A percentile compares a stretch with the other conserved stretches of the same genome.
These are phyloP conservation scores for Pyracantha coccinea DNA, from an alignment of 331 rosid species.

Conservation along the genomic window DNA sequence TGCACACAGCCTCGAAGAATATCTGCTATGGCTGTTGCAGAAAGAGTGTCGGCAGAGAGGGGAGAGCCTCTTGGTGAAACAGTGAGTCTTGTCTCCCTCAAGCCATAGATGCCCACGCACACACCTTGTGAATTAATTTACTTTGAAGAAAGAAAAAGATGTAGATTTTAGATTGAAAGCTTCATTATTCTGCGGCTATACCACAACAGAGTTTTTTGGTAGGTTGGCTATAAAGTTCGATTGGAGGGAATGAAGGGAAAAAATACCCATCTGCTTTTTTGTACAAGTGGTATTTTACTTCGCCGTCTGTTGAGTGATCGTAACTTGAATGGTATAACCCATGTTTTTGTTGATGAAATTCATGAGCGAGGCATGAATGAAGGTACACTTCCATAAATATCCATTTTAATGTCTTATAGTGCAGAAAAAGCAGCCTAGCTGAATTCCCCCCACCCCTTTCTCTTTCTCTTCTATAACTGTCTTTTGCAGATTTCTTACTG, in stretches of 20 bases:
- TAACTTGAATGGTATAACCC: slow-evolving; percentile 45
- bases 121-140: not conserved
- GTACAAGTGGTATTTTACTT: slow-evolving; percentile 57
- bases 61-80: slow-evolving; percentile 88
- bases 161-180: slow-evolving; percentile 15
- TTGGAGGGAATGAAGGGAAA: slow-evolving; percentile 56
- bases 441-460: not conserved
- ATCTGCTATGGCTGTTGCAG: slow-evolving; percentile 54
- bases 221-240: slow-evolving; percentile 62
- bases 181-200: slow-evolving; percentile 53
- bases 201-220: slow-evolving; percentile 62
- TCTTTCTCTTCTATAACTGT: not conserved
- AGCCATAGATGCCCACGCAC: slow-evolving; percentile 14
- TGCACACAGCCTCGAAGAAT: slow-evolving; percentile 57
- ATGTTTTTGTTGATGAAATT: slow-evolving; percentile 63
- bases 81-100: slow-evolving; percentile 44
- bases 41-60: slow-evolving; percentile 51
- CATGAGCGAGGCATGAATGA: slow-evolving; percentile 66
- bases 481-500: slow-evolving; percentile 39
- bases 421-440: slow-evolving; percentile 14
- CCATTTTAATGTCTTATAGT: slow-evolving; percentile 3
- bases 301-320: slow-evolving; percentile 54
- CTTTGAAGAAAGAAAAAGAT: not conserved
- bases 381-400: slow-evolving; percentile 24
- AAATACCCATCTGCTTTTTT: slow-evolving; percentile 52